Percentiles rank a stretch among this genome's conserved stretches.
These are phyloP conservation scores for Kluyveromyces siamensis DNA, from an alignment of 805 yeast species.

Conservation along the genomic window DNA sequence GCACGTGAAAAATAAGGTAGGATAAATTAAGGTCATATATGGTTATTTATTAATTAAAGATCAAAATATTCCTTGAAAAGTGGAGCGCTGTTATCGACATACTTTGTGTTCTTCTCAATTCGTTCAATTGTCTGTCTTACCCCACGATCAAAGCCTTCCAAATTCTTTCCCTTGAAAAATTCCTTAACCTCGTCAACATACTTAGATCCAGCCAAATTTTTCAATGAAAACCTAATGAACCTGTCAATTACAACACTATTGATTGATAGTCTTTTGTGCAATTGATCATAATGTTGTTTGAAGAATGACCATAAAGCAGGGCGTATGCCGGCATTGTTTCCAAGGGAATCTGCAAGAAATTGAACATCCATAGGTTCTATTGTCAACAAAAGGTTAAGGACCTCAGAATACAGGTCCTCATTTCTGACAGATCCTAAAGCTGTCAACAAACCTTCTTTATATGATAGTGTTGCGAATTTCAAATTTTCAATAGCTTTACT, in stretches of 20 bases:
- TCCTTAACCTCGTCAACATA: conserved; percentile 28
- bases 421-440: conserved; percentile 40
- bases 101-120: conserved; percentile 9
- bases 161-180: conserved; percentile 26
- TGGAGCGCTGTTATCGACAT: conserved; percentile 1
- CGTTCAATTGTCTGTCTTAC: conserved; percentile 12
- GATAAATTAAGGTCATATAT: no score
- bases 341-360: conserved; percentile 37
- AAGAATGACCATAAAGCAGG: conserved; percentile 38
- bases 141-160: conserved; percentile 11
- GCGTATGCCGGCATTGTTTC: conserved; percentile 34
- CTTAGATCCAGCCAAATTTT: conserved; percentile 32
- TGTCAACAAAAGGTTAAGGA: conserved; percentile 32
- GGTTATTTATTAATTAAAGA: background rate
- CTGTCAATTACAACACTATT: conserved; percentile 40
- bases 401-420: conserved; percentile 26
- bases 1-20: background rate
- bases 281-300: conserved; percentile 32
- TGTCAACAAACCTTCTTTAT: conserved; percentile 41
- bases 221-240: conserved; percentile 28
- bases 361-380: conserved; percentile 46
- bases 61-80: conserved; percentile 3
- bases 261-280: conserved; percentile 34
- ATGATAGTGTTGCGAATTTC: conserved; percentile 37
- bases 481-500: conserved; percentile 33